Percentiles rank a stretch among this genome's conserved stretches.
Evolutionary conservation across 805 yeast genomes (phyloP).

Genomic region (Saccharomycopsis sp.): DNA sequence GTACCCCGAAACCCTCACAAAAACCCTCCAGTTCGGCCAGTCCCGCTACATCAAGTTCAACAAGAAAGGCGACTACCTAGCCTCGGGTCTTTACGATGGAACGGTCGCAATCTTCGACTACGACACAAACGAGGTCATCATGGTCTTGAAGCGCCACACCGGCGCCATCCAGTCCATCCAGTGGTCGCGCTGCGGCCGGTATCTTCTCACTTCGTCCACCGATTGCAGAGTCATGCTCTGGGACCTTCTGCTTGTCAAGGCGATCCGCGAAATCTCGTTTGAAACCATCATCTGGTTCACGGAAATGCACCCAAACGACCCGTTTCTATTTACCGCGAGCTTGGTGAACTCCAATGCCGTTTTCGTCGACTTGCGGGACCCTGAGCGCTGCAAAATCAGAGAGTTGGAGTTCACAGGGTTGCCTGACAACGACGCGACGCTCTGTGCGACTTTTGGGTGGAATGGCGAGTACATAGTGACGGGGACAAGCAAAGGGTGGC

Average conservation of each 20-base stretch:
- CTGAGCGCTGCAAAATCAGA: constrained; percentile 22
- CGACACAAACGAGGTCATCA: constrained; percentile 55
- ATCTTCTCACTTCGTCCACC: constrained; percentile 60
- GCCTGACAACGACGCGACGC: constrained; percentile 29
- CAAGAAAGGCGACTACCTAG: constrained; percentile 75
- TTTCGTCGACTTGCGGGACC: constrained; percentile 36
- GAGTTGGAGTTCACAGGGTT: constrained; percentile 12
- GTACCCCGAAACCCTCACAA: constrained; percentile 77
- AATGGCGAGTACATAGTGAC: constrained; percentile 51
- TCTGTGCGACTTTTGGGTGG: constrained; percentile 45
- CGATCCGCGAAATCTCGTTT: constrained; percentile 42
- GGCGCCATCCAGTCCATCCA: constrained; percentile 63
- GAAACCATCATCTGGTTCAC: constrained; percentile 74
- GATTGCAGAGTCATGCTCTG: constrained; percentile 81
- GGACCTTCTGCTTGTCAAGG: constrained; percentile 49
- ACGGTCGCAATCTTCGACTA: constrained; percentile 65
- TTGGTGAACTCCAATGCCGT: constrained; percentile 57
- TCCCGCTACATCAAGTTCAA: constrained; percentile 65
- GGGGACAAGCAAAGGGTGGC: constrained; percentile 78
- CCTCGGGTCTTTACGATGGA: constrained; percentile 74
- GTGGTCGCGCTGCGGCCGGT: constrained; percentile 74
- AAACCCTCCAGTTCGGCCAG: constrained; percentile 59
- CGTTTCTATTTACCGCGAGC: constrained; percentile 50
- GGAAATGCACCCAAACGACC: constrained; percentile 43
- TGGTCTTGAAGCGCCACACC: constrained; percentile 56